Base-by-base conservation (phyloP, 2,329 filamentous ascomycete species). In the Blumeria graminis region DNA sequence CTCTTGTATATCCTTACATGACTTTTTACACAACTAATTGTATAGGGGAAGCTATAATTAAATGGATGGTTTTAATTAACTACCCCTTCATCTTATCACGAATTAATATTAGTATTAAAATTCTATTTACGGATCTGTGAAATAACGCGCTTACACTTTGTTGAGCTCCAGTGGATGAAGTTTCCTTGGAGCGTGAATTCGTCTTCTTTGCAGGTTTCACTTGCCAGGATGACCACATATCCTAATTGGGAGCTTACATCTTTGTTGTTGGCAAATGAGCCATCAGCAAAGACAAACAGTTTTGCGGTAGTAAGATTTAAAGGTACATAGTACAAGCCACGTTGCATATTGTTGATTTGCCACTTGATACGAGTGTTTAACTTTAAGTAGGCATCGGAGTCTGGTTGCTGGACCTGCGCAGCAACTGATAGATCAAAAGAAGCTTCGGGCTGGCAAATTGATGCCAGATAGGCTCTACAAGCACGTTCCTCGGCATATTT, bases 271-370 rank as follows among this genome's bases (percentile, higher is more conserved):
- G 48, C 54, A 22, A 56, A 56, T 22, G 36, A 41, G 18, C 34
- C 53, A 41, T 43, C 53, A 9, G 53, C 33, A 55, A 55, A 55
- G 8, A 56, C 54, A 3, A 56, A 9, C 28, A 56, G 16, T 22
- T 56, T 56, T 9, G 41, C 36, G 11, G 38, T 18, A 33, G 38
- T 14, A 8, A 45, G 18, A 32, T 43, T 28, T 11, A 56, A 10
- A n/a, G 6, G 36, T 13, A 56, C 41, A 32, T 28, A 56, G 5
- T 10, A 32, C 6, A 56, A 11, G 14, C 54, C 48, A 22, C 48
- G 14, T 13, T 52, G 8, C 16, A 14, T 7, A 33, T 52, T 35
- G 10, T 52, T 16, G 4, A 52, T 34, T 52, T 52, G 48, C 48
- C 48, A 52, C 36, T 52, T 7, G 32, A 34, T 7, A n/a, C n/a